These are phyloP conservation scores for Wickerhamomyces chambardii DNA, from an alignment of 805 yeast species.

Conservation along the genomic window DNA sequence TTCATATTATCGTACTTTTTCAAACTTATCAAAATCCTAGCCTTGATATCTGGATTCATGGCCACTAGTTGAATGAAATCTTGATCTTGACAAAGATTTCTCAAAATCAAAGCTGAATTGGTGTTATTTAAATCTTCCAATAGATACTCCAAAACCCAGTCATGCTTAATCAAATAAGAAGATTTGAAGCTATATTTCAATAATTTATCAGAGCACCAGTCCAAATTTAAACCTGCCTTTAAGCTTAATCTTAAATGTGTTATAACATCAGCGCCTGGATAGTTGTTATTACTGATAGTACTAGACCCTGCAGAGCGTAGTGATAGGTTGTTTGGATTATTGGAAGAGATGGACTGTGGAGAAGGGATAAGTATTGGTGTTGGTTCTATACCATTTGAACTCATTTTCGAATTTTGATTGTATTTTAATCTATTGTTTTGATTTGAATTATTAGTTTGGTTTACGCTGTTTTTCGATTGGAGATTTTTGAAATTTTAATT, in stretches of 20 bases:
- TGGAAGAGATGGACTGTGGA: too few species aligned
- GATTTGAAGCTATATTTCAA: conserved; percentile 13
- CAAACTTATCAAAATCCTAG: conserved; percentile 25
- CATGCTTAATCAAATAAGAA: conserved; percentile 9
- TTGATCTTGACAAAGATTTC: conserved; percentile 80
- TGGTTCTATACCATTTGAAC: too few species aligned
- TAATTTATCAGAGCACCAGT: conserved; percentile 17
- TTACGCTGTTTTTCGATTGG: too few species aligned
- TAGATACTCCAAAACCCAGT: conserved; percentile 17
- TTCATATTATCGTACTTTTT: conserved; percentile 19
- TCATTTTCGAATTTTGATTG: too few species aligned
- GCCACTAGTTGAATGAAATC: conserved; percentile 76
- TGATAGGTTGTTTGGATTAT: too few species aligned
- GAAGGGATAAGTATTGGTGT: too few species aligned
- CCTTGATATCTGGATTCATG: conserved; percentile 36
- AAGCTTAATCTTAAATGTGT: conserved; percentile 15
- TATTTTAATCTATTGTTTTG: too few species aligned
- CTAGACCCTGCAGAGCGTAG: too few species aligned
- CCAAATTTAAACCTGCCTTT: conserved; percentile 12
- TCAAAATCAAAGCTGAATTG: conserved; percentile 38
- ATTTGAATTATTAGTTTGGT: too few species aligned
- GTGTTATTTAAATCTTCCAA: conserved; percentile 11
- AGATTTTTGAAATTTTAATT: too few species aligned
- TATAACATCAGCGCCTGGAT: conserved; percentile 10
- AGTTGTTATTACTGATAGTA: background rate